Evolutionary conservation across 495 filamentous ascomycete genomes (phyloP).

Genomic region (Bombardia bombarda): DNA sequence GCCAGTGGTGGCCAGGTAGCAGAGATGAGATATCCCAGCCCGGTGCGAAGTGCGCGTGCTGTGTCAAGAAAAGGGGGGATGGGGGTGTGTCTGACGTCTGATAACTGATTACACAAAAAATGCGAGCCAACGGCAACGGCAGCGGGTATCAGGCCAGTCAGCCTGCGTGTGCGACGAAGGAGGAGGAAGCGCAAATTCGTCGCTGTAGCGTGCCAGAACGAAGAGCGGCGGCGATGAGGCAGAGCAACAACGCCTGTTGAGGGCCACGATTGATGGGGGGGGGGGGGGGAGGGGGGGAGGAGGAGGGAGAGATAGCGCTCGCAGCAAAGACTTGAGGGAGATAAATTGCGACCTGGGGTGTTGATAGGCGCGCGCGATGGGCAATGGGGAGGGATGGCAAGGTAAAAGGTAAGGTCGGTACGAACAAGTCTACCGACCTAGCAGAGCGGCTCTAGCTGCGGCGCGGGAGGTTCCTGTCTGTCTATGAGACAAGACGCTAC

Average conservation of each 20-base stretch:
- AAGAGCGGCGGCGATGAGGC: too few species aligned
- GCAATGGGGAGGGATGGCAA: conserved; percentile 10
- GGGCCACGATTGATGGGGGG: too few species aligned
- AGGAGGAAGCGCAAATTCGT: too few species aligned
- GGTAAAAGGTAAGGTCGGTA: conserved; percentile 7
- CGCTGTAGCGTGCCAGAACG: too few species aligned
- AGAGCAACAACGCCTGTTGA: too few species aligned
- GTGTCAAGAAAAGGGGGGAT: too few species aligned
- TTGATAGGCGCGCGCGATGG: conserved; percentile 11
- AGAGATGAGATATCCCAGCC: neutral
- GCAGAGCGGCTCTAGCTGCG: neutral
- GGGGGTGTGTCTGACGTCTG: too few species aligned
- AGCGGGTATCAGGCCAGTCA: neutral
- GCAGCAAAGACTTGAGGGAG: conserved; percentile 22
- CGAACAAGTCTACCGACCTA: neutral
- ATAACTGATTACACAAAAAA: too few species aligned
- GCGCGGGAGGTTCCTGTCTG: conserved; percentile 15
- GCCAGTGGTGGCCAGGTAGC: neutral
- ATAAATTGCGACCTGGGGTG: conserved; percentile 21
- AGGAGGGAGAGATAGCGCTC: conserved; percentile 19
- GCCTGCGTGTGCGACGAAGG: neutral
- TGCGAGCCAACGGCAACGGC: too few species aligned
- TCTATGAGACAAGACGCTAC: conserved; percentile 18
- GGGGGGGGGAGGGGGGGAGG: too few species aligned
- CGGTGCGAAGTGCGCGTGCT: too few species aligned